Evolutionary conservation across 495 filamentous ascomycete species (phyloP).

Genomic region (Aspergillus haitiensis): DNA sequence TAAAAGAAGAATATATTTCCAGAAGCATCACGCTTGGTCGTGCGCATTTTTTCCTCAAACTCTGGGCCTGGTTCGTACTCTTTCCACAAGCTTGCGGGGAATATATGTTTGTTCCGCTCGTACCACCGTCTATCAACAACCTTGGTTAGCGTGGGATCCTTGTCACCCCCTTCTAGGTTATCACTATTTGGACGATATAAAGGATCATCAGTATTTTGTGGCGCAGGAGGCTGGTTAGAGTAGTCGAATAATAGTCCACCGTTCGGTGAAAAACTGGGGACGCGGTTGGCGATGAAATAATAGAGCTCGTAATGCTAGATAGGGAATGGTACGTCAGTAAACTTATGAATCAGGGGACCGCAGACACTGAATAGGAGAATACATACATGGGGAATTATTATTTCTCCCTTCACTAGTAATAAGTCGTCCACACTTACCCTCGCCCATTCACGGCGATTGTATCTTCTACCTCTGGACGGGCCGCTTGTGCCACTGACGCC

Average conservation of each 20-base stretch:
- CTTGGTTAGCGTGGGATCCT: slow-evolving; percentile 84
- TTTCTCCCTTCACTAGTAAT: slow-evolving; percentile 85
- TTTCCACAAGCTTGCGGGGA: slow-evolving; percentile 92
- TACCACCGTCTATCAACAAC: slow-evolving; percentile 97
- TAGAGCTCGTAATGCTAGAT: slow-evolving; percentile 91
- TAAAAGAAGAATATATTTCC: slow-evolving; percentile 96
- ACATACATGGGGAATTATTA: slow-evolving; percentile 94
- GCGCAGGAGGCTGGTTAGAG: slow-evolving; percentile 54
- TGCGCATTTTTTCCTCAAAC: slow-evolving; percentile 70
- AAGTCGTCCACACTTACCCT: slow-evolving; percentile 94
- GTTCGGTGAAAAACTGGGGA: slow-evolving; percentile 61
- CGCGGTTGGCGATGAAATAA: slow-evolving; percentile 91
- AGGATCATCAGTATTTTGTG: slow-evolving; percentile 41
- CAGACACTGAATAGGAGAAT: neutral
- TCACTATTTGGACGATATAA: slow-evolving; percentile 48
- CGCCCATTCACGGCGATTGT: slow-evolving; percentile 81
- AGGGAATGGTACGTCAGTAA: slow-evolving; percentile 18
- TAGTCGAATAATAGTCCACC: slow-evolving; percentile 73
- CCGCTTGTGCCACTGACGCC: slow-evolving; percentile 63
- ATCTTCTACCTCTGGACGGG: slow-evolving; percentile 55
- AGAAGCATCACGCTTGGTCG: slow-evolving; percentile 68
- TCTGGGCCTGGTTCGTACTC: slow-evolving; percentile 89
- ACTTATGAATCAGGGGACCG: slow-evolving; percentile 4
- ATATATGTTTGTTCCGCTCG: slow-evolving; percentile 95
- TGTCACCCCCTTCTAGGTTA: slow-evolving; percentile 70